phyloP scores from a whole-genome alignment of 495 filamentous ascomycete genomes.

The Bryoglossum gracile region DNA sequence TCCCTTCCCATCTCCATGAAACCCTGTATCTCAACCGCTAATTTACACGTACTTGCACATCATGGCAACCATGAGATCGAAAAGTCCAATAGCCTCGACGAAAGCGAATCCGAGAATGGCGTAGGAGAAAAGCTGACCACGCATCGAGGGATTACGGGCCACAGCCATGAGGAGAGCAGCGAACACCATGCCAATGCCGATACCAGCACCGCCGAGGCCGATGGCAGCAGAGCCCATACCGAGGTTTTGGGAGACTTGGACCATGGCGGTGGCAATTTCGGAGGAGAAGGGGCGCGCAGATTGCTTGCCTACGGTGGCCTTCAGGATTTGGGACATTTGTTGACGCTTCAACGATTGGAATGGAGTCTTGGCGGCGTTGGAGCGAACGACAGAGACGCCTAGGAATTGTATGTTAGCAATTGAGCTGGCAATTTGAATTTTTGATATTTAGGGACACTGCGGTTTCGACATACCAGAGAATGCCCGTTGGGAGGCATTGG shows the following conservation, averaged over 20 bases:
- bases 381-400: constrained; percentile 30
- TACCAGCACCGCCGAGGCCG: constrained; percentile 85
- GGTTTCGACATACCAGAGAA: constrained; percentile 44
- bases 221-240: constrained; percentile 82
- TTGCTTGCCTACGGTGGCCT: constrained; percentile 54
- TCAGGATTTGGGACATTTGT: constrained; percentile 57
- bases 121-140: constrained; percentile 87
- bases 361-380: constrained; percentile 36
- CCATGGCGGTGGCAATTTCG: constrained; percentile 77
- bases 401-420: constrained; percentile 26
- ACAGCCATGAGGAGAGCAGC: constrained; percentile 74
- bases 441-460: background rate
- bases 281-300: constrained; percentile 67
- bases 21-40: background rate
- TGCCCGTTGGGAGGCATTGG: constrained; percentile 58
- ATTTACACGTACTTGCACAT: constrained; percentile 67
- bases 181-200: constrained; percentile 91
- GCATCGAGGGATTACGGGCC: constrained; percentile 83
- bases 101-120: constrained; percentile 92
- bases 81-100: constrained; percentile 89
- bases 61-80: constrained; percentile 89
- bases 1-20: background rate
- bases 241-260: constrained; percentile 79
- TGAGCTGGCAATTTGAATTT: constrained; percentile 11
- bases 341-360: constrained; percentile 62